Percentiles rank a stretch among this genome's conserved stretches.
These are phyloP conservation scores for Apiotrichum domesticum DNA, from an alignment of 1,284 basidiomycete genomes.

Conservation along the genomic window DNA sequence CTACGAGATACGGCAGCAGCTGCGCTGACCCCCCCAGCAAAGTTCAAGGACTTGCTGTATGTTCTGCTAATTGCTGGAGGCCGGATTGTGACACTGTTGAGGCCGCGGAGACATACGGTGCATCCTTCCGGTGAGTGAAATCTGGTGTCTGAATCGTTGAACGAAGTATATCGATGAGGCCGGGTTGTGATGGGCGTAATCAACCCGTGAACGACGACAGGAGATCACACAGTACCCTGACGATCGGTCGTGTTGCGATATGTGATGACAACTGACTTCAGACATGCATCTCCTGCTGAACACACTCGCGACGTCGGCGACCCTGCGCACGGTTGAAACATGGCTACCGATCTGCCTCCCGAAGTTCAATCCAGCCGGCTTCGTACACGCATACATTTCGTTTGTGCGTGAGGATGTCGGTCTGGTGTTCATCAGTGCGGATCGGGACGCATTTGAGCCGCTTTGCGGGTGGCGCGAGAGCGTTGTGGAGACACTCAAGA, in stretches of 20 bases:
- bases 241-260: too few relatives aligned
- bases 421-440: conserved; percentile 48
- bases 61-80: conserved; percentile 73
- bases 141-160: too few relatives aligned
- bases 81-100: conserved; percentile 76
- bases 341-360: conserved; percentile 96
- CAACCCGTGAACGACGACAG: too few relatives aligned
- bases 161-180: too few relatives aligned
- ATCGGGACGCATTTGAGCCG: conserved; percentile 48
- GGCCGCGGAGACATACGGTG: conserved; percentile 88
- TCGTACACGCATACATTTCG: conserved; percentile 86
- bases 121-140: conserved; percentile 70
- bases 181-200: too few relatives aligned
- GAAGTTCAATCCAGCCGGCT: conserved; percentile 83
- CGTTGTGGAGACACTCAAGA: conserved; percentile 60
- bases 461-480: conserved; percentile 62
- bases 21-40: conserved; percentile 65
- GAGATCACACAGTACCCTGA: too few relatives aligned
- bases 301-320: conserved; percentile 59
- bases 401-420: conserved; percentile 53
- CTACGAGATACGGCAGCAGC: conserved; percentile 68
- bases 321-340: conserved; percentile 68
- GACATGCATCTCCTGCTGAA: conserved; percentile 84
- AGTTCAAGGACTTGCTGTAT: conserved; percentile 88
- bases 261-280: conserved; percentile 33